Percentiles rank a stretch among this genome's conserved stretches.
Evolutionary conservation across 2,329 filamentous ascomycete species (phyloP).

Genomic region (Exophiala sideris): DNA sequence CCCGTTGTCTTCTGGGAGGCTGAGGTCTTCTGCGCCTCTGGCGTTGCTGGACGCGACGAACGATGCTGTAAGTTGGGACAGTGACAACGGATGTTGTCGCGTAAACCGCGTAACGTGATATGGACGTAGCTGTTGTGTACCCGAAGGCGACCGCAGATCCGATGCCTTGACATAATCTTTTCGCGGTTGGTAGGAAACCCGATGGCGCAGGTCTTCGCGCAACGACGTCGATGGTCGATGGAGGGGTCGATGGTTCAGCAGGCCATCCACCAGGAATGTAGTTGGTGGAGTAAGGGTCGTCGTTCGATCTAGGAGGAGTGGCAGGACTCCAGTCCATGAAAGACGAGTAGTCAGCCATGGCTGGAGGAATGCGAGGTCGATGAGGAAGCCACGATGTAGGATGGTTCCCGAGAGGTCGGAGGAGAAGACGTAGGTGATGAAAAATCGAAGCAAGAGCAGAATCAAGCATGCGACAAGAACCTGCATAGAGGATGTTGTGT

Average conservation of each 20-base stretch:
- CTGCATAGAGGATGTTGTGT: too few relatives aligned
- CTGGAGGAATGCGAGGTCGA: neutral
- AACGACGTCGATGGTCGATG: constrained; percentile 12
- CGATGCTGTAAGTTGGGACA: constrained; percentile 16
- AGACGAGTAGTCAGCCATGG: constrained; percentile 24
- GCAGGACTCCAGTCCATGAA: constrained; percentile 25
- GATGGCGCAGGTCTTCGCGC: constrained; percentile 8
- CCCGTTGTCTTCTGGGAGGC: neutral
- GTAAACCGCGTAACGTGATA: constrained; percentile 3
- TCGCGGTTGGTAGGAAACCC: constrained; percentile 11
- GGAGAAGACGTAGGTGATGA: neutral
- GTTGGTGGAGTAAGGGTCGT: constrained; percentile 17
- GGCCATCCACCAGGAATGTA: constrained; percentile 25
- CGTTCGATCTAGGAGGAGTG: constrained; percentile 13
- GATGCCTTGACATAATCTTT: constrained; percentile 18
- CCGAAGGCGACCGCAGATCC: neutral
- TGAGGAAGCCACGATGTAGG: neutral
- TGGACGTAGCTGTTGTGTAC: neutral
- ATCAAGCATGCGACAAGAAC: too few relatives aligned
- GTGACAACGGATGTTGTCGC: constrained; percentile 5
- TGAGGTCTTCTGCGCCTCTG: constrained; percentile 4
- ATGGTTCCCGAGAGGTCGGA: neutral
- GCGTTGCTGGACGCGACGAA: constrained; percentile 12
- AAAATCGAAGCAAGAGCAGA: neutral
- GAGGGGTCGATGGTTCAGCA: constrained; percentile 5